These are phyloP conservation scores for Diaporthe sp. DNA, from an alignment of 2,329 filamentous ascomycete genomes.

Conservation along the genomic window DNA sequence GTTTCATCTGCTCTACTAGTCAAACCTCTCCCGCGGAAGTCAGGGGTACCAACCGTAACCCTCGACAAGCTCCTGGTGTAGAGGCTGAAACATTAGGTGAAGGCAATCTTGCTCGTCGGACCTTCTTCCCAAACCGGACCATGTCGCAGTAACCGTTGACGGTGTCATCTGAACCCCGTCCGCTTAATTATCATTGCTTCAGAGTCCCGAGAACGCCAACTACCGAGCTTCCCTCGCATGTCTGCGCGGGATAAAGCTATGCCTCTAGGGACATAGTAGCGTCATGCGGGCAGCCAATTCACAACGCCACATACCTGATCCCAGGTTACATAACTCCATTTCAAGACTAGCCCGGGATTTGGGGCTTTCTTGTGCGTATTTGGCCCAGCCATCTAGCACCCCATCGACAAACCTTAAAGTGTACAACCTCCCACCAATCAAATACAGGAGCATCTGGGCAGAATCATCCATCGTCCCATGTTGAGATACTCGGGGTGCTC, in stretches of 20 bases:
- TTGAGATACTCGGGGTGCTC: neutral
- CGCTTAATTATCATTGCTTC: neutral
- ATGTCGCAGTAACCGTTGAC: slow-evolving; percentile 18
- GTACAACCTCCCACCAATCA: neutral
- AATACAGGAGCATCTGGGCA: neutral
- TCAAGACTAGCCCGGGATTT: neutral
- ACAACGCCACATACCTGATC: neutral
- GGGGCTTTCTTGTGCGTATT: neutral
- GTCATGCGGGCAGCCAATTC: slow-evolving; percentile 5
- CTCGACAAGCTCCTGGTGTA: slow-evolving; percentile 6
- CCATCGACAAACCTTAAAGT: neutral
- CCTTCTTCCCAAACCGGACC: slow-evolving; percentile 20
- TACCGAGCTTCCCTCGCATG: neutral
- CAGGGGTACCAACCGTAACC: slow-evolving; percentile 3
- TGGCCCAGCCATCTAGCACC: neutral
- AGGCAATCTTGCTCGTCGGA: slow-evolving; percentile 19
- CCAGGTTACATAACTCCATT: neutral
- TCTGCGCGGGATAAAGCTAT: slow-evolving; percentile 7
- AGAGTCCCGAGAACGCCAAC: neutral
- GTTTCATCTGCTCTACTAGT: slow-evolving; percentile 12
- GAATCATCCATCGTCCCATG: neutral
- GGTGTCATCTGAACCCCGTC: slow-evolving; percentile 14
- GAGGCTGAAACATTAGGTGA: slow-evolving; percentile 27
- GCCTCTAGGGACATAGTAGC: neutral
- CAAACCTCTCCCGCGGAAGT: neutral